Conservation (phyloP, 169 alveolate genomes). For the Eimeria sp. region DNA sequence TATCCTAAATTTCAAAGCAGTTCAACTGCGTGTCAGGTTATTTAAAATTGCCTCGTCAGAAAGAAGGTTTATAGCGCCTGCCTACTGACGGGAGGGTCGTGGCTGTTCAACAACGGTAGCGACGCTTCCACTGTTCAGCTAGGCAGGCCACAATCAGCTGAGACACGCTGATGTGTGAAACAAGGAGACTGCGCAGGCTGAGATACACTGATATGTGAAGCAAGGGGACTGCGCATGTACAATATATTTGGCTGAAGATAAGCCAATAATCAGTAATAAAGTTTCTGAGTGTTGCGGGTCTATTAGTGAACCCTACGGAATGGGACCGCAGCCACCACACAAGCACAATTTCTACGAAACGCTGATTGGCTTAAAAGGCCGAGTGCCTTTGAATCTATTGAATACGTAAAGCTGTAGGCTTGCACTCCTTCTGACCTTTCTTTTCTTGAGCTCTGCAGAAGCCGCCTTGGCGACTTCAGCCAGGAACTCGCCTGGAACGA, state of each 20-base stretch:
- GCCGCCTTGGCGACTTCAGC: constrained; percentile 35
- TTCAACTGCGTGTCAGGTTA: not conserved
- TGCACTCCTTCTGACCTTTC: not conserved
- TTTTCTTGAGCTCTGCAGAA: constrained; percentile 8
- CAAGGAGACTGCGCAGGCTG: not conserved
- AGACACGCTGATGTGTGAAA: not conserved
- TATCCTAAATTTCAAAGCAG: not conserved
- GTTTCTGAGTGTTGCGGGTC: not conserved
- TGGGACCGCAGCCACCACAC: not conserved
- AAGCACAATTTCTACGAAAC: not conserved
- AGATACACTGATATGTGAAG: not conserved
- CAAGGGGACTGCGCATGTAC: not conserved
- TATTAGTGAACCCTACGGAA: not conserved
- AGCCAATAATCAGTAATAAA: not conserved
- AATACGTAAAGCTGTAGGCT: not conserved
- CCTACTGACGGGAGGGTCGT: not conserved
- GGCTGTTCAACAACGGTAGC: not conserved
- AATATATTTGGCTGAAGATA: not conserved
- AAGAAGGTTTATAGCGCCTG: not conserved
- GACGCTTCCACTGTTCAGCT: not conserved
- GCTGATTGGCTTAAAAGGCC: not conserved
- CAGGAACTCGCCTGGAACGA: constrained; percentile 5
- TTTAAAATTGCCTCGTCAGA: not conserved
- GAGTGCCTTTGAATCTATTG: not conserved
- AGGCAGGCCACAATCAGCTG: not conserved